phyloP scores from a whole-genome alignment of 768 basidiomycete genomes.

The Serendipita sp. region DNA sequence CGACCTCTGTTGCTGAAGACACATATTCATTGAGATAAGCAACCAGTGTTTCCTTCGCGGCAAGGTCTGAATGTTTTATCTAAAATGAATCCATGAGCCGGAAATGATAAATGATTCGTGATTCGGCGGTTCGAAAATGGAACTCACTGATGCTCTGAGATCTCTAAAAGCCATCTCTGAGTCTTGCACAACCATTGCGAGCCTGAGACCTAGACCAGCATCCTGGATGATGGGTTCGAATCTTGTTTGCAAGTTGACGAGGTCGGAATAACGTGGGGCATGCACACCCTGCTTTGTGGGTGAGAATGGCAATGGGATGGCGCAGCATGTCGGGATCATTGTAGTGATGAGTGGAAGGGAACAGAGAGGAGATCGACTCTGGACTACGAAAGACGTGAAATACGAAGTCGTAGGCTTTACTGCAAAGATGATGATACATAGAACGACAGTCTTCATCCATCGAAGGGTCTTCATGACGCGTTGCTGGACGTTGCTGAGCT shows the following conservation, averaged over 20 bases:
- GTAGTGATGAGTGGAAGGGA: background rate
- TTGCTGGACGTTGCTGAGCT: too few species aligned
- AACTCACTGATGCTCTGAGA: background rate
- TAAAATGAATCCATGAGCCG: background rate
- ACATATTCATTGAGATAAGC: background rate
- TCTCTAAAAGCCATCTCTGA: slow-evolving; percentile 1
- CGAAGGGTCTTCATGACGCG: background rate
- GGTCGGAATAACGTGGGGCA: background rate
- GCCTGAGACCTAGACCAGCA: background rate
- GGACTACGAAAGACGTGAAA: background rate
- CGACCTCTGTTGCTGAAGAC: background rate
- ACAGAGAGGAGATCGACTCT: background rate
- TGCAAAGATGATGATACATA: background rate
- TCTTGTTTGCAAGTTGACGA: background rate
- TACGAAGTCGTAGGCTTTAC: background rate
- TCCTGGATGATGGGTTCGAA: background rate
- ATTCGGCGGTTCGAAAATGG: background rate
- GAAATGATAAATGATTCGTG: slow-evolving; percentile 48
- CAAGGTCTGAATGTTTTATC: slow-evolving; percentile 19
- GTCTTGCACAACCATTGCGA: background rate
- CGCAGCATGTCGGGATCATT: background rate
- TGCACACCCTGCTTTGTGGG: background rate
- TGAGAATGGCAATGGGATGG: background rate
- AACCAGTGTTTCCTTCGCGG: background rate
- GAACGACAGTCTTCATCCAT: background rate